Conservation (phyloP, 208 protist species). For the Trypanosoma caninum region DNA sequence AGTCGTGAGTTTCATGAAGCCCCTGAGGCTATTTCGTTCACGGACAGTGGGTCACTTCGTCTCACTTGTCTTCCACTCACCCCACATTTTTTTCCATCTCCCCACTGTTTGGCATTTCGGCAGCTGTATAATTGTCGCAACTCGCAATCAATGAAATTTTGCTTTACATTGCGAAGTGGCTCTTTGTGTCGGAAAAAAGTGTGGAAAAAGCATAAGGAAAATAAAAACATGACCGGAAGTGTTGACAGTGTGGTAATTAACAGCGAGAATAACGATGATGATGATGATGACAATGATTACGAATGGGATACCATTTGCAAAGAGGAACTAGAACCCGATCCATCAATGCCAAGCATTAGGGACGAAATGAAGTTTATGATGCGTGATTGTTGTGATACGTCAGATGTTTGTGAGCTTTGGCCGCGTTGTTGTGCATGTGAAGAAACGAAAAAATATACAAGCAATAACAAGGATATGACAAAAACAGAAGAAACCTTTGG, state of each 20-base stretch:
- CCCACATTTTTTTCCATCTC: constrained; percentile 53
- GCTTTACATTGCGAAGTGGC: constrained; percentile 36
- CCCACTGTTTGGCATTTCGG: constrained; percentile 44
- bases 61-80: constrained; percentile 46
- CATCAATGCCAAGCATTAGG: constrained; percentile 10
- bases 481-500: too few species aligned
- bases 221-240: too few species aligned
- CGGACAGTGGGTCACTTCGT: constrained; percentile 33
- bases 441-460: neutral
- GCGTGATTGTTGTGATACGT: neutral
- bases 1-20: constrained; percentile 50
- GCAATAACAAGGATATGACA: neutral
- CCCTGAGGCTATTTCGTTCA: constrained; percentile 39
- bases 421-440: neutral
- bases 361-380: constrained; percentile 4
- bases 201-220: neutral
- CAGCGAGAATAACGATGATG: too few species aligned
- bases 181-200: neutral
- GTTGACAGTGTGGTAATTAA: too few species aligned
- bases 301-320: constrained; percentile 19
- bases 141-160: constrained; percentile 56
- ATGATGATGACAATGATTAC: too few species aligned
- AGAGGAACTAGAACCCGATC: constrained; percentile 23
- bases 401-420: neutral
- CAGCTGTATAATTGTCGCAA: constrained; percentile 48